Evolutionary conservation across 2,329 filamentous ascomycete species (phyloP).

Genomic region (Colletotrichum filicis): DNA sequence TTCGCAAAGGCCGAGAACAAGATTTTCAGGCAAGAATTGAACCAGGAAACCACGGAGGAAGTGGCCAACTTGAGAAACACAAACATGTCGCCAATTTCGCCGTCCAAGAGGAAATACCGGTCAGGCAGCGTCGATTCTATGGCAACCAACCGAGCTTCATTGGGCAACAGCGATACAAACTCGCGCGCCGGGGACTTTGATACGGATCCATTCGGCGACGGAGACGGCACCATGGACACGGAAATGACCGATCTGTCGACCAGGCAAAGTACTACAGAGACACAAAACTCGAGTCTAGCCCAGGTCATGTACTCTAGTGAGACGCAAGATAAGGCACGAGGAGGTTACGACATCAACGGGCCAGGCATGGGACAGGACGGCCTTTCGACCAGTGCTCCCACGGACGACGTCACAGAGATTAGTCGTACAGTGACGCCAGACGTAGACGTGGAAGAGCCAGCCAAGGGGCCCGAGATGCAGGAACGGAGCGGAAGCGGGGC

Average conservation of each 20-base stretch:
- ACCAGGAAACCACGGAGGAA: slow-evolving; percentile 46
- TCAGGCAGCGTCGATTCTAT: slow-evolving; percentile 59
- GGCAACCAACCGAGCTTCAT: slow-evolving; percentile 57
- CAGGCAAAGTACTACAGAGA: not conserved
- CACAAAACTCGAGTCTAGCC: not conserved
- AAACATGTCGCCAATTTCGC: slow-evolving; percentile 43
- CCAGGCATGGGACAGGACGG: slow-evolving; percentile 31
- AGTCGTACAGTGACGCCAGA: slow-evolving; percentile 35
- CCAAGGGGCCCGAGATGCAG: slow-evolving; percentile 57
- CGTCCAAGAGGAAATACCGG: slow-evolving; percentile 58
- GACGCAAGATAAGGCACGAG: slow-evolving; percentile 33
- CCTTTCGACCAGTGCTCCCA: slow-evolving; percentile 25
- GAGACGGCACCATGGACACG: slow-evolving; percentile 37
- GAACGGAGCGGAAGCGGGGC: slow-evolving; percentile 45
- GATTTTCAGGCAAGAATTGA: slow-evolving; percentile 61
- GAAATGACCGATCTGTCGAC: slow-evolving; percentile 42
- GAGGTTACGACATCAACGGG: slow-evolving; percentile 29
- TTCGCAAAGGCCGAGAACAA: slow-evolving; percentile 65
- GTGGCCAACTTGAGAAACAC: not conserved
- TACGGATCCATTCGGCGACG: slow-evolving; percentile 41
- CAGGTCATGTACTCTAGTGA: slow-evolving; percentile 20
- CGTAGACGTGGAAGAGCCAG: slow-evolving; percentile 23
- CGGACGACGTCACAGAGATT: slow-evolving; percentile 35
- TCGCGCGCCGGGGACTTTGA: slow-evolving; percentile 34
- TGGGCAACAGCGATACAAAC: slow-evolving; percentile 44